phyloP scores from a whole-genome alignment of 2,329 filamentous ascomycete species.

The Colletotrichum theobromicola region DNA sequence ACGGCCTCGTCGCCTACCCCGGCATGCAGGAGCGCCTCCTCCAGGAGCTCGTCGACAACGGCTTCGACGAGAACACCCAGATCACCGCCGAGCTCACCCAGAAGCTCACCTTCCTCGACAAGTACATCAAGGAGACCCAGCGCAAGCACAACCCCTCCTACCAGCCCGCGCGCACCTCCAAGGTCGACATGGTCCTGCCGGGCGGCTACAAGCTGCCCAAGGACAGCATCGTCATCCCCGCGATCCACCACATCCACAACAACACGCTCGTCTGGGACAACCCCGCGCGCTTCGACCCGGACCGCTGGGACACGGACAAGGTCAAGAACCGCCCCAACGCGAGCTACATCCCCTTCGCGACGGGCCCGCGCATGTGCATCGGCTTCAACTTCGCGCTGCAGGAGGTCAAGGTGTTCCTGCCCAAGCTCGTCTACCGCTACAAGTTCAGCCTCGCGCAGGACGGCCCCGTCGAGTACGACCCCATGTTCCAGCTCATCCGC shows the following conservation, averaged over 20 bases:
- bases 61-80: constrained; percentile 44
- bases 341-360: constrained; percentile 64
- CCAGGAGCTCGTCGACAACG: constrained; percentile 61
- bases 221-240: constrained; percentile 57
- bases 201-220: constrained; percentile 62
- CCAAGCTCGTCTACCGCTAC: constrained; percentile 65
- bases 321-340: constrained; percentile 57
- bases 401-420: constrained; percentile 64
- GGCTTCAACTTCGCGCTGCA: constrained; percentile 69
- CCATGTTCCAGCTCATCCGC: constrained; percentile 62
- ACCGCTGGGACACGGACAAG: constrained; percentile 61
- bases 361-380: constrained; percentile 63
- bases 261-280: constrained; percentile 64
- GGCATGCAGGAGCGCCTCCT: constrained; percentile 62
- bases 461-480: constrained; percentile 61
- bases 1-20: constrained; percentile 55
- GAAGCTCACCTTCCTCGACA: constrained; percentile 57
- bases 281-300: constrained; percentile 61
- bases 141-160: constrained; percentile 65
- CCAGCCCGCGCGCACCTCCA: constrained; percentile 63
- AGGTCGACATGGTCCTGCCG: constrained; percentile 60
- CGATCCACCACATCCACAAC: constrained; percentile 56
- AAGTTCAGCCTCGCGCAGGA: constrained; percentile 57
- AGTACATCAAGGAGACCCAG: constrained; percentile 66
- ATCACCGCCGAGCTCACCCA: constrained; percentile 53